Base-by-base conservation (phyloP, 1,139 yeast genomes). In the Oligophagozyma castellii region DNA sequence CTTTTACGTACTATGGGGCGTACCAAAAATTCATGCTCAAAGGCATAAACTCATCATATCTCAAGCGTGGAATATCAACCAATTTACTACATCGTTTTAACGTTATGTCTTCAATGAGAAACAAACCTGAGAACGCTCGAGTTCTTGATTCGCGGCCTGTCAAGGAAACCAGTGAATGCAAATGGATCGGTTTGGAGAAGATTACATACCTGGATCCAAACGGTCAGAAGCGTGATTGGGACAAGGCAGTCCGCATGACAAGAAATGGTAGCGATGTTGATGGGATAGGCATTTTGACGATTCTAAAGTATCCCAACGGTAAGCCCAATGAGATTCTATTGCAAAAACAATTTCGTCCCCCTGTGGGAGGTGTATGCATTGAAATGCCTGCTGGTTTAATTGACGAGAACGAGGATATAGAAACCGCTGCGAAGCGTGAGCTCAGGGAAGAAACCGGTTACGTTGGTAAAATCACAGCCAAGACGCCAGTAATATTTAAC, bases 361-460 rank as follows among this genome's bases (percentile, higher is more conserved):
- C 98, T 1, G 78, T 79, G 6, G 75, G 68, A 32, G 84, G 83
- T 15, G 83, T 86, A 2, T 78, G 89, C 46, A 73, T 89, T 38
- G 98, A 89, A 53, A 66, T 86, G 44, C 98, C 98, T 0, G 98
- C 98, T 0, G 98, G 98, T 0, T 61, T 89, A 35, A 67, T 89
- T 26, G 98, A 89, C 51, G 83, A 92, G 2, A 66, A 70, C 29
- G 98, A 89, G 49, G 53, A 76, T 2, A 58, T 83, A 22, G 84
- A 75, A 39, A 55, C 68, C 3, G 83, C 95, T 20, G 96, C 96
- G 0, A 64, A 74, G 31, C 66, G 98, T 36, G 98, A 89, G 53
- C 59, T 89, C 37, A 63, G 66, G 30, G 98, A 89, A 53, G 98
- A 89, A 50, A 86, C 96, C 0, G 98, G 98, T 0, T 86, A 79